These are phyloP conservation scores for Colletotrichum chlorophyti DNA, from an alignment of 2,329 filamentous ascomycete genomes.

Conservation along the genomic window DNA sequence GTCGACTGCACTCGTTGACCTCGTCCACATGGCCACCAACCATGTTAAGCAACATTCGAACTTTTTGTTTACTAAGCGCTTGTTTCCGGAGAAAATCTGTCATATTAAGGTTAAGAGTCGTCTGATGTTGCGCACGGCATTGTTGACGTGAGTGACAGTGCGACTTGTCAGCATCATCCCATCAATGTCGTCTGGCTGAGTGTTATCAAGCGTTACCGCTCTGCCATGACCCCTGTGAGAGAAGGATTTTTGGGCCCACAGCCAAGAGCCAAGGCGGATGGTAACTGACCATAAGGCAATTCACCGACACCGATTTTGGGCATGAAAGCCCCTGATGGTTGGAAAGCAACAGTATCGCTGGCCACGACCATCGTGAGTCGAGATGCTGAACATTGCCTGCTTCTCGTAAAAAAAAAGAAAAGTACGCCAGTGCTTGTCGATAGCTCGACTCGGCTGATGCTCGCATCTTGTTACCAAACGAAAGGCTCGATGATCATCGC, in stretches of 20 bases:
- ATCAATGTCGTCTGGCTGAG: neutral
- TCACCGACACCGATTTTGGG: neutral
- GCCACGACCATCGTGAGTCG: too few species aligned
- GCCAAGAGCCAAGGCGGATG: slow-evolving; percentile 2
- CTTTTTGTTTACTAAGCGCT: neutral
- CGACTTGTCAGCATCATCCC: slow-evolving; percentile 12
- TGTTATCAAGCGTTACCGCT: neutral
- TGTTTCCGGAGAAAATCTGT: too few species aligned
- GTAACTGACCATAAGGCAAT: slow-evolving; percentile 9
- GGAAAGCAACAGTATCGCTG: too few species aligned
- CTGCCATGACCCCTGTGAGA: slow-evolving; percentile 1
- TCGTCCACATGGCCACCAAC: slow-evolving; percentile 1
- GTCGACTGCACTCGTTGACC: neutral
- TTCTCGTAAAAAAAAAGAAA: neutral
- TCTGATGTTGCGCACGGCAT: slow-evolving; percentile 4
- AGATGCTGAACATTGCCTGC: too few species aligned
- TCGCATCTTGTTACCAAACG: neutral
- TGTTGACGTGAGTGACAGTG: neutral
- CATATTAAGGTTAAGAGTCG: slow-evolving; percentile 5
- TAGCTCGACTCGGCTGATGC: neutral
- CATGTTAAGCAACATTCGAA: neutral
- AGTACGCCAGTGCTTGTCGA: neutral
- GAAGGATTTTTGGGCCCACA: neutral
- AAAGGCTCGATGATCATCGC: neutral
- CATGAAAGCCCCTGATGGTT: too few species aligned